phyloP scores from a whole-genome alignment of 2,329 filamentous ascomycete species.

The Aspergillus fumigatus region DNA sequence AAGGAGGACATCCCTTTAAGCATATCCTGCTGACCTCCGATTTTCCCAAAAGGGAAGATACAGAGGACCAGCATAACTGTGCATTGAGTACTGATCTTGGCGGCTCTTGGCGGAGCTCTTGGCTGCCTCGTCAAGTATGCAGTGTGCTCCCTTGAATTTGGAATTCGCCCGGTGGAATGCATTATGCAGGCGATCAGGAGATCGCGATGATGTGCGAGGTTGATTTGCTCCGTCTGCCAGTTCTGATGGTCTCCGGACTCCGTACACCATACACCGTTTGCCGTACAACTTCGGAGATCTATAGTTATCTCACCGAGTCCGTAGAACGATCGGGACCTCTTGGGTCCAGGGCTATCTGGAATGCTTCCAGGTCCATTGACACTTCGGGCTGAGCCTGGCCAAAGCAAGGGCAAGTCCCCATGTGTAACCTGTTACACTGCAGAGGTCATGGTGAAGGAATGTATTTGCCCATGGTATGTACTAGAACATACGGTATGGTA shows the following conservation, averaged over 20 bases:
- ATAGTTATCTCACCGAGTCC: neutral
- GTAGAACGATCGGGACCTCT: neutral
- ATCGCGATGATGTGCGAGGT: neutral
- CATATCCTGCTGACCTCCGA: neutral
- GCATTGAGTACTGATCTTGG: conserved; percentile 10
- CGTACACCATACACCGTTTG: neutral
- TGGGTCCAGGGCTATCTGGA: neutral
- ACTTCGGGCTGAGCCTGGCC: neutral
- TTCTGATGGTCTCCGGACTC: neutral
- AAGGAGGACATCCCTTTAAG: neutral
- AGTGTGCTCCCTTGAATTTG: conserved; percentile 5
- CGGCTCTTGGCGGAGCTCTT: conserved; percentile 19
- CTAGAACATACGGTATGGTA: conserved; percentile 6
- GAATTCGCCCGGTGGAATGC: neutral
- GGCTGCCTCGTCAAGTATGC: conserved; percentile 13
- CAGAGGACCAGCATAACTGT: conserved; percentile 7
- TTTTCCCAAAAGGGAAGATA: conserved; percentile 1
- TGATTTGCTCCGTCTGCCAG: neutral
- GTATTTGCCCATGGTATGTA: conserved; percentile 1
- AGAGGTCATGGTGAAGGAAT: neutral
- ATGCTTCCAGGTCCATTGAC: neutral
- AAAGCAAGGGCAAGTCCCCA: conserved; percentile 6
- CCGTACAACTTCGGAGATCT: neutral
- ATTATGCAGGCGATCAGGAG: conserved; percentile 9
- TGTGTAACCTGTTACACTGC: conserved; percentile 1